phyloP scores from a whole-genome alignment of 164 flowering plant genomes.

The Platanus orientalis region DNA sequence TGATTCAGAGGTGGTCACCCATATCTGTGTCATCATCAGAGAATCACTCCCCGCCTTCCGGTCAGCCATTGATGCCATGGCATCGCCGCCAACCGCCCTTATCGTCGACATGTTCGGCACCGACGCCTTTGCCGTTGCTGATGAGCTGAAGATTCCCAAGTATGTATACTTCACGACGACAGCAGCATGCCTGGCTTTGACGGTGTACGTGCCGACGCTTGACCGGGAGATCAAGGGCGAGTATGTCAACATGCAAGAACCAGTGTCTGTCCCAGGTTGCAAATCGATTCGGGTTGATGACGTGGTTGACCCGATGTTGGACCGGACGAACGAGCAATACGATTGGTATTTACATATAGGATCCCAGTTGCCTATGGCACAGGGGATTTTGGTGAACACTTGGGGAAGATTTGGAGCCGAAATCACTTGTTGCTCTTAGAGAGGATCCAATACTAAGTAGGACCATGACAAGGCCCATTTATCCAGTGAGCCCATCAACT shows the following conservation, averaged over 20 bases:
- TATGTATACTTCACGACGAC: background rate
- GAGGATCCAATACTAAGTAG: conserved; percentile 12
- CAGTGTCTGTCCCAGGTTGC: conserved; percentile 38
- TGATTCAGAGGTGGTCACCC: background rate
- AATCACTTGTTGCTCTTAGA: conserved; percentile 16
- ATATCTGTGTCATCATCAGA: conserved; percentile 7
- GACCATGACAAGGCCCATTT: conserved; percentile 18
- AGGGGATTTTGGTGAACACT: conserved; percentile 43
- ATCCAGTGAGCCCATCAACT: conserved; percentile 40
- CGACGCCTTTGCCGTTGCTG: background rate
- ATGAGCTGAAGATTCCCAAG: background rate
- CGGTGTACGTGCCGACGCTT: conserved; percentile 19
- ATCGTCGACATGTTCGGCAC: background rate
- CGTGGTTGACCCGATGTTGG: conserved; percentile 18
- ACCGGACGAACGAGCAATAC: conserved; percentile 18
- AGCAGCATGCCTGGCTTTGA: conserved; percentile 11
- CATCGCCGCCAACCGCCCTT: background rate
- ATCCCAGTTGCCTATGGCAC: conserved; percentile 12
- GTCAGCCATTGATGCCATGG: background rate
- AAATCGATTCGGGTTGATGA: conserved; percentile 29
- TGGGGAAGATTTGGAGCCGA: conserved; percentile 41
- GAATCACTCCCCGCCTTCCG: background rate
- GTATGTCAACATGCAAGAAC: conserved; percentile 19
- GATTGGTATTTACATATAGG: conserved; percentile 14
- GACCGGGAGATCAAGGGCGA: conserved; percentile 20